A percentile compares a stretch with the other conserved stretches of the same genome.
Evolutionary conservation across 805 yeast genomes (phyloP).

Genomic region (Schizosaccharomyces cryophilus): DNA sequence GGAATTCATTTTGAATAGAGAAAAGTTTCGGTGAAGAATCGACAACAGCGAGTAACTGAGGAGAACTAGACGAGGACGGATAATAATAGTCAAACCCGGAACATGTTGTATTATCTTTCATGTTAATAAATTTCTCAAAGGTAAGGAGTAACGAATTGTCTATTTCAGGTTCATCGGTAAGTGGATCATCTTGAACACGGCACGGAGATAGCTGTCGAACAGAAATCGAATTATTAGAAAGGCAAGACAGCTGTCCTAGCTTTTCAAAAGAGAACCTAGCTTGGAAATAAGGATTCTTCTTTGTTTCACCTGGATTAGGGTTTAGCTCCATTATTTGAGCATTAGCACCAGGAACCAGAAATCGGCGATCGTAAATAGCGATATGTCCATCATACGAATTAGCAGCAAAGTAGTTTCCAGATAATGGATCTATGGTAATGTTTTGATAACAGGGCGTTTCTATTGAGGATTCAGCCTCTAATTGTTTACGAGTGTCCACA

Average conservation of each 20-base stretch:
- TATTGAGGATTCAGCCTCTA: neutral
- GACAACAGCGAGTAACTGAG: neutral
- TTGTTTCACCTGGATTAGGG: neutral
- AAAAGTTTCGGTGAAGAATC: neutral
- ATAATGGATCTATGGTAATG: conserved; percentile 43
- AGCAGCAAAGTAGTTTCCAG: conserved; percentile 42
- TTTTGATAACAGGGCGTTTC: conserved; percentile 14
- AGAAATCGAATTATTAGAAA: neutral
- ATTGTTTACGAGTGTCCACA: conserved; percentile 17
- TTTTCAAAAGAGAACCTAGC: neutral
- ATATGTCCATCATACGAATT: conserved; percentile 65
- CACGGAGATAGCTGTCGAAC: neutral
- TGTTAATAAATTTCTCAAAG: neutral
- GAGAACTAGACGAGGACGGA: neutral
- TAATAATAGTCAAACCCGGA: neutral
- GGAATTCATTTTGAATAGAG: neutral
- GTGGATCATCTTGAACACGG: neutral
- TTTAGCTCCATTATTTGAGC: neutral
- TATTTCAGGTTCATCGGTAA: neutral
- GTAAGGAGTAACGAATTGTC: neutral
- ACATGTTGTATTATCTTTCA: neutral
- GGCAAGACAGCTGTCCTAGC: neutral
- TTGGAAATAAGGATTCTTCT: too few relatives aligned
- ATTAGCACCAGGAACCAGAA: conserved; percentile 14
- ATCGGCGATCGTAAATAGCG: conserved; percentile 61